Evolutionary conservation across 2,329 filamentous ascomycete genomes (phyloP), one percentile per base, ranked within the genome.

Genomic region (Penicillium sp.): DNA sequence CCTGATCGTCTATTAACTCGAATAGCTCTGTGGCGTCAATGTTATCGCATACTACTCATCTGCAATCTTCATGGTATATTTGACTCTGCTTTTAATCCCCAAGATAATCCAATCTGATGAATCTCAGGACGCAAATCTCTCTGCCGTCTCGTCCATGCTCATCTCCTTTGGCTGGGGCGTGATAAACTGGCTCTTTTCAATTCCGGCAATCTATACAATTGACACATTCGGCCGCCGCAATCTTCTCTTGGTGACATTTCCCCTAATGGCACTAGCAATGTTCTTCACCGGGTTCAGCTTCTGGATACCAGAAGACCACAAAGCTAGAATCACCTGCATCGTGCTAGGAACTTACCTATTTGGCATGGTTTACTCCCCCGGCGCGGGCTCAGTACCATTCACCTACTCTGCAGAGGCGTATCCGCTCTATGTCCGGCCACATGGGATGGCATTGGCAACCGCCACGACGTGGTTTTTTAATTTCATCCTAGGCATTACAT

Each of bases 381-480:
- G 86, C 37, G 85, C 86, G 67, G 86, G 86, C 0, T 82, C 83
- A 0, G 85, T 88, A 0, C 85, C 86, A 0, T 88, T 88, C 65
- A 87, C 84, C 0, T 89, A 88, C 68, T 86, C 84, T 0, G 86
- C 86, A 21, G 86, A 89, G 69, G 86, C 84, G 1, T 88, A 87
- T 65, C 86, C 86, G 5, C 74, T 87, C 2, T 86, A 87, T 60
- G 82, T 87, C 41, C 82, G 86, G 16, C 79, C 83, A 2, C 77
- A 86, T 49, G 85, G 84, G 41, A 87, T 87, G 85, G 82, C 83
- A 1, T 73, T 86, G 0, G 80, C 83, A 9, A 84, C 93, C 1
- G 87, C 88, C 1, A 84, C 80, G 47, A 82, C 79, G 24, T 85
- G 82, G 82, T 80, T 82, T 55, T 84, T 84, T 75, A 85, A 85